Base-by-base conservation (phyloP, 2,329 filamentous ascomycete genomes). In the Elsinoe fawcettii region DNA sequence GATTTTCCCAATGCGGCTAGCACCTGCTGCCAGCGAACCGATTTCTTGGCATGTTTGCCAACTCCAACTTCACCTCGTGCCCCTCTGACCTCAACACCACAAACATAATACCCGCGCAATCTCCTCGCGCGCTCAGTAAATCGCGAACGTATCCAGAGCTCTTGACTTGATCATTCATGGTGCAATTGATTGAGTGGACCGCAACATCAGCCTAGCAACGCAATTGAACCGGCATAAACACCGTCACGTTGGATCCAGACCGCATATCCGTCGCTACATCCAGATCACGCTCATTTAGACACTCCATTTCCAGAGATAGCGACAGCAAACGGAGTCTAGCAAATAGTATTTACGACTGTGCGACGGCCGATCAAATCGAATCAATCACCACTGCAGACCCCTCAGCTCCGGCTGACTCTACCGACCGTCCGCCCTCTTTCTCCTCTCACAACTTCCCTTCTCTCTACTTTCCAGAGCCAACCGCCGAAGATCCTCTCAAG, bases 401-500 rank as follows among this genome's bases (percentile, higher is more conserved):
- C 61, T 71, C 76, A 41, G 74, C 77, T 51, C 71, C 70, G 69
- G 73, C 76, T 68, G 75, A 80, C 62, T 81, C 80, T 60, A 73
- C 74, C 58, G 72, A 74, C 58, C 49, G 32, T 16, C 82, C 82
- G 61, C 82, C 82, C 61, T 80, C 82, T 60, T 85, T 85, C 71
- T 83, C 81, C 58, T 83, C 82, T 25, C 80, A 85, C 70, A 82
- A 81, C 71, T 82, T 81, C 66, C 71, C 76, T 8, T 82, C 82
- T 32, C 80, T 84, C 67, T 83, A 82, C 70, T 82, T 80, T 65
- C 71, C 77, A 39, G 69, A 77, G 71, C 61, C 75, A 66, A 69
- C 66, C 56, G 66, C 76, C 60, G 73, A 76, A 60, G 78, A 79
- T 62, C 72, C 74, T 47, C 71, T 73, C 64, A 74, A 75, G 63